A percentile compares a stretch with the other conserved stretches of the same genome.
Conservation (phyloP, 495 filamentous ascomycete genomes). For the Entonaema liquescens region DNA sequence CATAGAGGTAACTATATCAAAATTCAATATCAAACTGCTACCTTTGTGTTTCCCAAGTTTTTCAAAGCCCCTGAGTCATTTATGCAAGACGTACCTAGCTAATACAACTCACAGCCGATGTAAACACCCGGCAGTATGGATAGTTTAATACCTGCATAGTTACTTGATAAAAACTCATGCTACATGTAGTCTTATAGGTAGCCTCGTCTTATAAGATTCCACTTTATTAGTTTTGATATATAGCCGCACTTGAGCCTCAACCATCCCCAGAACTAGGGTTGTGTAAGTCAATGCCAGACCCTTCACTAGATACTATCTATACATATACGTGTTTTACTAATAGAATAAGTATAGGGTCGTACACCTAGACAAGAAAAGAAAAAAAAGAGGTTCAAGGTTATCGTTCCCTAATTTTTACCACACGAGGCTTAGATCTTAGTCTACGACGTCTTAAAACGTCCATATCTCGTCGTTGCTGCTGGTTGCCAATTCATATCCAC, state of each 20-base stretch:
- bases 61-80: constrained; percentile 7
- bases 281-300: constrained; percentile 5
- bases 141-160: neutral
- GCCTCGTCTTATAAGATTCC: neutral
- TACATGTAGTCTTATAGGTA: constrained; percentile 1
- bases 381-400: neutral
- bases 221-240: neutral
- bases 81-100: neutral
- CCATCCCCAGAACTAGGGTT: neutral
- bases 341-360: neutral
- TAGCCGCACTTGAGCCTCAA: neutral
- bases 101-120: neutral
- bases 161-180: neutral
- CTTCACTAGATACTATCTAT: neutral
- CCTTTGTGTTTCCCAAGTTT: constrained; percentile 20
- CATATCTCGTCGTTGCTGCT: neutral
- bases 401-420: neutral
- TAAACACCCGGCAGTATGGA: constrained; percentile 17
- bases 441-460: neutral
- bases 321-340: neutral
- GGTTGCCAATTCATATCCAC: neutral
- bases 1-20: constrained; percentile 33
- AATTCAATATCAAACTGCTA: neutral
- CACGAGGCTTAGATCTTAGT: neutral
- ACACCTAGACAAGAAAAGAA: too few relatives aligned